Evolutionary conservation across 2,329 filamentous ascomycete genomes (phyloP), one percentile per base, ranked within the genome.

Genomic region (Cordyceps cateniannulata): DNA sequence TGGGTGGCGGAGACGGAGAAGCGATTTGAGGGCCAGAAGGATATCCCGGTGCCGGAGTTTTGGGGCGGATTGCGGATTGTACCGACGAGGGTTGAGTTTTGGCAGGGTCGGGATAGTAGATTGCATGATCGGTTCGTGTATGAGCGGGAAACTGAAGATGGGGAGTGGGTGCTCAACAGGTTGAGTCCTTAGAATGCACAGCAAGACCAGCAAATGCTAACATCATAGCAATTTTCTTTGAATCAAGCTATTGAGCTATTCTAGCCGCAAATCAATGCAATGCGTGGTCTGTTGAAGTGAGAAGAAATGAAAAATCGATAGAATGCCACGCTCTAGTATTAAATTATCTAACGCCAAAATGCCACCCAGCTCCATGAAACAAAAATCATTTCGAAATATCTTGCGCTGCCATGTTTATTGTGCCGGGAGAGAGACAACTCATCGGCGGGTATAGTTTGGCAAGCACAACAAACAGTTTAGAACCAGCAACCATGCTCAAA

Each of bases 121-220:
- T 76, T 99, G 73, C 95, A 99, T 76, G 95, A 99, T 79, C 88
- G 95, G 25, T 98, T 99, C 72, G 83, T 87, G 63, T 98, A 97
- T 76, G 85, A 85, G 60, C 86, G 83, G 71, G 80, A 84, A 54
- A 78, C 77, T 49, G 78, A 76, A 54, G 71, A 68, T 12, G 76
- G 67, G 18, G 72, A 75, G 59, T 93, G 89, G 89, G 82, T 75
- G 69, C 75, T 95, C 66, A 81, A 91, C 67, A 85, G 90, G 68
- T 72, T 93, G 72, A 93, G 89, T 69, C 90, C 90, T 20, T 93
- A 69, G 35, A 10, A 12, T 2, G 3, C 20, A 52, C 9, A 16
- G 18, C 14, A 42, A 5, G 9, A 10, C 2, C 10, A 22, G 25
- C 20, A 22, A 38, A 20, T 20, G 42, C 18, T 22, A 2, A 22